Percentiles rank a stretch among this genome's conserved stretches.
phyloP scores from a whole-genome alignment of 1,284 basidiomycete genomes.

The Cutaneotrichosporon sp. region DNA sequence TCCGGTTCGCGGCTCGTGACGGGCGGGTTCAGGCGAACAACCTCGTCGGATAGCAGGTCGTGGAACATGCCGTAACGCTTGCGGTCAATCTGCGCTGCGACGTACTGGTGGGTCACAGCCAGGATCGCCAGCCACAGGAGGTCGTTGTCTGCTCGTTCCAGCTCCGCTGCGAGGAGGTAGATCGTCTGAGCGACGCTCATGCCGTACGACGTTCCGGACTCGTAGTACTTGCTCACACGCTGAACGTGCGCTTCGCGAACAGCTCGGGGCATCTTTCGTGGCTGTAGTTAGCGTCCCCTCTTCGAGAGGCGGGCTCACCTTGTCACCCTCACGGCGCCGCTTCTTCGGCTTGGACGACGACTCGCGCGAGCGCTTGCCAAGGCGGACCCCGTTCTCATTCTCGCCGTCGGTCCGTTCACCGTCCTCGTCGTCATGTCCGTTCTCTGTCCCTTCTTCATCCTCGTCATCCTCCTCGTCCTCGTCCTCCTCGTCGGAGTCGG shows the following conservation, averaged over 20 bases:
- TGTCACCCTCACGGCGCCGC: constrained; percentile 34
- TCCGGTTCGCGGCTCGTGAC: constrained; percentile 41
- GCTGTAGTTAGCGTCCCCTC: constrained; percentile 29
- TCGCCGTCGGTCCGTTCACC: constrained; percentile 45
- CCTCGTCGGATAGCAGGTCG: constrained; percentile 79
- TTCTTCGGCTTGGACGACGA: constrained; percentile 26
- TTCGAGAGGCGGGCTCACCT: no score
- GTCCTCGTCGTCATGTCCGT: constrained; percentile 58
- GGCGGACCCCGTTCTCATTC: constrained; percentile 39
- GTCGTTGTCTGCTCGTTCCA: constrained; percentile 91
- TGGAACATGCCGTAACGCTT: constrained; percentile 81
- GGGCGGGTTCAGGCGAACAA: constrained; percentile 75
- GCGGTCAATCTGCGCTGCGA: constrained; percentile 80
- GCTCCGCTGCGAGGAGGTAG: constrained; percentile 83
- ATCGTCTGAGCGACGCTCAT: constrained; percentile 87
- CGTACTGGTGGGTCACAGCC: constrained; percentile 91
- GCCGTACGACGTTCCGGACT: constrained; percentile 79
- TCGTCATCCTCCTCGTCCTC: constrained; percentile 50
- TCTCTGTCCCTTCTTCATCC: constrained; percentile 57
- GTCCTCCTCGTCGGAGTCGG: constrained; percentile 58
- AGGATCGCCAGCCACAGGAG: constrained; percentile 94
- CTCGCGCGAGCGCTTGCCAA: constrained; percentile 44
- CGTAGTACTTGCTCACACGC: constrained; percentile 78
- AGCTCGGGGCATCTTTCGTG: constrained; percentile 65
- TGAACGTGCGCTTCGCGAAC: constrained; percentile 66